phyloP scores from a whole-genome alignment of 139 green algal genomes.

The Chlamydomonas schloesseri region DNA sequence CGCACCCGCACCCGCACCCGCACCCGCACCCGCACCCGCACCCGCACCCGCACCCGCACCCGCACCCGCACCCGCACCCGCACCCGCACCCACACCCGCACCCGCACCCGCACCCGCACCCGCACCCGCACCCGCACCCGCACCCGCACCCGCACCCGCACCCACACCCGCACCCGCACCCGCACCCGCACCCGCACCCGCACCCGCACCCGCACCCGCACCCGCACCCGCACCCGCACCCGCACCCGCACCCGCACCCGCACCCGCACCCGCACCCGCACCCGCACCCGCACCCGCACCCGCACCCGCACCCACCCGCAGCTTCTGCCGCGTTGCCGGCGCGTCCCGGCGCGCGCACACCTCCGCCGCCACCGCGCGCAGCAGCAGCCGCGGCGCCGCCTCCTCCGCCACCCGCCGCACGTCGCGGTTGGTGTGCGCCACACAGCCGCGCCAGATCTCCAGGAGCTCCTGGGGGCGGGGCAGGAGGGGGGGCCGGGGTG shows the following conservation, averaged over 20 bases:
- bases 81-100: too few relatives aligned
- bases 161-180: too few relatives aligned
- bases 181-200: too few relatives aligned
- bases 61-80: too few relatives aligned
- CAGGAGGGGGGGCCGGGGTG: neutral
- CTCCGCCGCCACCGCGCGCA: neutral
- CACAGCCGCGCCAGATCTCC: neutral
- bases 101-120: too few relatives aligned
- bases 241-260: neutral
- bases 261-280: neutral
- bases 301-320: neutral
- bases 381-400: neutral
- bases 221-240: neutral
- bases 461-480: slow-evolving; percentile 6
- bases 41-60: too few relatives aligned
- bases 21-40: too few relatives aligned
- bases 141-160: too few relatives aligned
- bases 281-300: neutral
- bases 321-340: too few relatives aligned
- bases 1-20: too few relatives aligned
- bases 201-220: too few relatives aligned
- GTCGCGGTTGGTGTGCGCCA: slow-evolving; percentile 7
- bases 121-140: too few relatives aligned
- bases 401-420: neutral
- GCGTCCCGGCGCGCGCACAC: neutral